Base-by-base conservation (phyloP, 2,329 filamentous ascomycete species). In the Emmonsia crescens region DNA sequence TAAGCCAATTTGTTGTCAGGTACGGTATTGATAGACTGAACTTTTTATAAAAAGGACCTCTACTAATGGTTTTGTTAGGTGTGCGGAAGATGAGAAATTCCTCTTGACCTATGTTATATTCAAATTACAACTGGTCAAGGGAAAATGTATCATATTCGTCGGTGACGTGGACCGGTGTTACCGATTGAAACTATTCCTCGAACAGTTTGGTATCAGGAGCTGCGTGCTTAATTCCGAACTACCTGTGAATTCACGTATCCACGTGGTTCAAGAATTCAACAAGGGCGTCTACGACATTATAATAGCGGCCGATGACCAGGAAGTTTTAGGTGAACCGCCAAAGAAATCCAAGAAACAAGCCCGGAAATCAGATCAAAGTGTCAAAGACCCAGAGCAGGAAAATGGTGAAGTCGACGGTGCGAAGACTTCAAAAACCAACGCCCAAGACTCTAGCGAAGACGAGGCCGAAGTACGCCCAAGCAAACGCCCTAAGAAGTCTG, bases 191-290 rank as follows among this genome's bases (percentile, higher is more conserved):
- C 82, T 99, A 8, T 99, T 94, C 72, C 83, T 99, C 59, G 94
- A 99, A 75, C 94, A 99, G 72, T 99, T 99, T 71, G 92, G 91
- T 55, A 93, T 96, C 71, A 88, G 91, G 72, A 93, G 89, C 69
- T 96, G 90, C 75, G 89, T 96, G 33, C 78, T 99, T 48, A 99
- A 99, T 77, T 94, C 91, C 0, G 93, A 99, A 72, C 77, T 99
- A 42, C 94, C 94, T 0, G 87, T 97, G 66, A 96, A 96, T 70
- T 94, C 89, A 1, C 83, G 94, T 63, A 85, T 96, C 46, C 93
- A 99, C 72, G 91, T 96, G 1, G 93, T 99, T 2, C 89, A 97
- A 69, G 91, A 97, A 73, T 99, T 99, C 77, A 99, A 97, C 78
- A 89, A 89, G 75, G 89, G 90, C 60, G 86, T 97, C 6, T 99